A percentile compares a stretch with the other conserved stretches of the same genome.
These are phyloP conservation scores for Eucalyptus regnans DNA, from an alignment of 345 rosid genomes.

Conservation along the genomic window DNA sequence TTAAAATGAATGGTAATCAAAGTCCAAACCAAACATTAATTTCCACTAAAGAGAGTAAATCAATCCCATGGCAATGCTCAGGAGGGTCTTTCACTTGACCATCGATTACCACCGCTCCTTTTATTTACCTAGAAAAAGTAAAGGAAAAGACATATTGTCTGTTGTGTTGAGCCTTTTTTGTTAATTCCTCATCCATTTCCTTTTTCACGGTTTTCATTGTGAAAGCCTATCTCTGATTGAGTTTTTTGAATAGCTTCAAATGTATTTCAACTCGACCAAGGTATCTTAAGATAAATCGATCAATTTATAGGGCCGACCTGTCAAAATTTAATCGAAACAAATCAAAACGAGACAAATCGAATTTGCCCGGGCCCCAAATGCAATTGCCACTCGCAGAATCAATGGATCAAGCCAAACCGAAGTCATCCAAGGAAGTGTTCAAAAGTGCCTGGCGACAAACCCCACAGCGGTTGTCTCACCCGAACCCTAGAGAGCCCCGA, in stretches of 20 bases:
- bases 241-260: rapidly evolving
- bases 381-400: not conserved
- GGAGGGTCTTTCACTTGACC: not conserved
- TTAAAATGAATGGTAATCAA: not conserved
- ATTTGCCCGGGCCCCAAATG: not conserved
- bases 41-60: not conserved
- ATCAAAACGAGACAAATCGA: not conserved
- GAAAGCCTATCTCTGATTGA: rapidly evolving
- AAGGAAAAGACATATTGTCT: rapidly evolving
- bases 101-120: rapidly evolving
- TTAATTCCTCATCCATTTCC: no score
- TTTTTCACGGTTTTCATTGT: rapidly evolving
- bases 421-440: not conserved
- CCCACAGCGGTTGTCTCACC: not conserved
- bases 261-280: rapidly evolving
- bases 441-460: not conserved
- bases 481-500: not conserved
- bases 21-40: not conserved
- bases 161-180: not conserved
- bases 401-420: not conserved
- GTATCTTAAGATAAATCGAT: rapidly evolving
- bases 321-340: not conserved
- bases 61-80: not conserved
- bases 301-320: not conserved
- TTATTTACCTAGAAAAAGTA: rapidly evolving